Base-by-base conservation (phyloP, 176 grass and related monocot species). In the Luzula sylvatica region DNA sequence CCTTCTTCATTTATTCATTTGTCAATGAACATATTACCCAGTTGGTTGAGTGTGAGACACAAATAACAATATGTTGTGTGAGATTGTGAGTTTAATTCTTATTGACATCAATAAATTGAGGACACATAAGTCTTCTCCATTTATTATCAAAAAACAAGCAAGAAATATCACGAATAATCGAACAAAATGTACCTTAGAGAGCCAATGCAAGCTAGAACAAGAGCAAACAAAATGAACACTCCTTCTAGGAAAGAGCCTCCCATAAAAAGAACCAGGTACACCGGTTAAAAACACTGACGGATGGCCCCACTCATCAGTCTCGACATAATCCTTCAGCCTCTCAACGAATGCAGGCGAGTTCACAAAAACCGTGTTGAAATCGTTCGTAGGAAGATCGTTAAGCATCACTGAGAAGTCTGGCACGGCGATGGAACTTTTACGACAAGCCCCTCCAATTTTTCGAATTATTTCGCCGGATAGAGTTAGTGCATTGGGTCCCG, bases 331-430 rank as follows among this genome's bases (percentile, higher is more conserved):
- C 52, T 75, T 78, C 42, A 90, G 81, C 30, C 58, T 72, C 25
- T 57, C 60, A 15, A 66, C 70, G 66, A 98, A 90, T 54, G 82
- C 74, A 29, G 86, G 72, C 9, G 78, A 55, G 54, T 73, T 86
- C 64, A 92, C 71, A 61, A 98, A 98, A 53, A 87, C 67, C 32
- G 86, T 56, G 55, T 98, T 98, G 78, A 90, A 98, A 76, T 98
- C 93, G 62, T 98, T 98, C 23, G 86, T 87, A 4, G 93, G 86
- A 24, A 98, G 81, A 68, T 98, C 86, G 63, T 98, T 98, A 38
- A 98, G 93, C 65, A 90, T 80, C 53, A 98, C 86, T 11, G 75
- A 80, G 82, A 98, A 90, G 75, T 98, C 86, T 1, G 82, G 93
- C 21, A 75, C 66, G 12, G 72, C 50, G 54, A 56, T 74, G 55